Conservation (phyloP, 1,284 basidiomycete species). For the Microbotryum silenes-acaulis region DNA sequence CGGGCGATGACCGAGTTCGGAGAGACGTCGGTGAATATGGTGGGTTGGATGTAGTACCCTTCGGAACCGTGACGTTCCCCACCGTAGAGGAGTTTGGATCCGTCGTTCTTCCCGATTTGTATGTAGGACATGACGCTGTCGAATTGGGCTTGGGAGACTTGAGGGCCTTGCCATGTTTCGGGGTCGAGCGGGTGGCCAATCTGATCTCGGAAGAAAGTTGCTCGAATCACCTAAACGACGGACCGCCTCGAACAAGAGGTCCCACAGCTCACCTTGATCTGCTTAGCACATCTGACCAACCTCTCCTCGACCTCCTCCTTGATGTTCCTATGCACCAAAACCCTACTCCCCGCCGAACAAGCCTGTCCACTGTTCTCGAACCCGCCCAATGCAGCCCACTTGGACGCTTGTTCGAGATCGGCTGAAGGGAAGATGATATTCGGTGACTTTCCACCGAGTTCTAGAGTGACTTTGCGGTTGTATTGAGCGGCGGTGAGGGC, state of each 20-base stretch:
- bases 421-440: slow-evolving; percentile 33
- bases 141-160: slow-evolving; percentile 56
- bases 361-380: slow-evolving; percentile 44
- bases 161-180: slow-evolving; percentile 71
- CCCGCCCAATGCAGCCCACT: slow-evolving; percentile 28
- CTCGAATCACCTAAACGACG: neutral
- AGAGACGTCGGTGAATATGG: slow-evolving; percentile 63
- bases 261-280: slow-evolving; percentile 44
- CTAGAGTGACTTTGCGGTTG: slow-evolving; percentile 39
- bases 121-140: slow-evolving; percentile 80
- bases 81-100: slow-evolving; percentile 64
- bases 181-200: slow-evolving; percentile 67
- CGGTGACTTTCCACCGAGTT: slow-evolving; percentile 41
- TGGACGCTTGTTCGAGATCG: slow-evolving; percentile 28
- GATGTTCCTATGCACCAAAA: slow-evolving; percentile 64
- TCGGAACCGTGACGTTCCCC: slow-evolving; percentile 64
- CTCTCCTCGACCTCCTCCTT: slow-evolving; percentile 59
- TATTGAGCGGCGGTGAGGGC: slow-evolving; percentile 38
- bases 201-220: neutral
- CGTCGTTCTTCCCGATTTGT: slow-evolving; percentile 67
- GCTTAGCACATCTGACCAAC: slow-evolving; percentile 53
- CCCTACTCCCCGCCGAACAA: slow-evolving; percentile 76
- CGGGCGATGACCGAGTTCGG: slow-evolving; percentile 4
- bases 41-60: slow-evolving; percentile 56
- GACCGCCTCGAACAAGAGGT: neutral